Evolutionary conservation across 257 asterid genomes (phyloP).

Genomic region (Nicotiana benthamiana): DNA sequence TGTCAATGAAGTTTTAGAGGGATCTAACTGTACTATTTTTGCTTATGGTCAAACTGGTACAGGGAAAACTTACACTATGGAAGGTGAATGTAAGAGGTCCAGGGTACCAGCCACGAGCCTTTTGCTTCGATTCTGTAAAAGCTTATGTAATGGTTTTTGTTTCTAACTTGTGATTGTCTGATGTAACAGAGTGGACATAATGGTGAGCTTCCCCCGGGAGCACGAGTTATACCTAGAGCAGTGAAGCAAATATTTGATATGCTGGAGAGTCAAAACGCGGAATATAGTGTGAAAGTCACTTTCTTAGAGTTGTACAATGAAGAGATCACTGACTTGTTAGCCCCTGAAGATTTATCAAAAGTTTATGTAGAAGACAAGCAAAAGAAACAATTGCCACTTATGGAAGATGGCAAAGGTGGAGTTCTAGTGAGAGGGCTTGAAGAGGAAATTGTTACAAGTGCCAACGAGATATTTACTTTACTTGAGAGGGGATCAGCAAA

Average conservation of each 20-base stretch:
- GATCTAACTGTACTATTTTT: conserved; percentile 81
- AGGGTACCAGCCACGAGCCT: conserved; percentile 37
- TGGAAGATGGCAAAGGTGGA: too few species aligned
- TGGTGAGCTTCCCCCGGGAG: conserved; percentile 74
- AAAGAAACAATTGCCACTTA: too few species aligned
- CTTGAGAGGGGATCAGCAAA: too few species aligned
- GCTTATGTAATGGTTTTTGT: neutral
- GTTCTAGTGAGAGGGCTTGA: too few species aligned
- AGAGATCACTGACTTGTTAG: too few species aligned
- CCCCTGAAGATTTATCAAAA: too few species aligned
- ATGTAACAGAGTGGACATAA: conserved; percentile 51
- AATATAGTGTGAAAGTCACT: too few species aligned
- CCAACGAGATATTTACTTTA: too few species aligned
- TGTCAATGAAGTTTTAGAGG: conserved; percentile 78
- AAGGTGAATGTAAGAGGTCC: conserved; percentile 77
- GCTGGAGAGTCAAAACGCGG: conserved; percentile 70
- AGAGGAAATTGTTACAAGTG: too few species aligned
- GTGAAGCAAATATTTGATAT: conserved; percentile 80
- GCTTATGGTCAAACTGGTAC: conserved; percentile 97
- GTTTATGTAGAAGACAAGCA: too few species aligned
- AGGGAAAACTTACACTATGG: conserved; percentile 87
- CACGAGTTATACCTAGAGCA: conserved; percentile 83
- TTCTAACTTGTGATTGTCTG: neutral
- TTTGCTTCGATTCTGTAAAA: neutral
- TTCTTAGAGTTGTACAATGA: too few species aligned